Conservation (phyloP, 768 basidiomycete species). For the Candolleomyces efflorescens region DNA sequence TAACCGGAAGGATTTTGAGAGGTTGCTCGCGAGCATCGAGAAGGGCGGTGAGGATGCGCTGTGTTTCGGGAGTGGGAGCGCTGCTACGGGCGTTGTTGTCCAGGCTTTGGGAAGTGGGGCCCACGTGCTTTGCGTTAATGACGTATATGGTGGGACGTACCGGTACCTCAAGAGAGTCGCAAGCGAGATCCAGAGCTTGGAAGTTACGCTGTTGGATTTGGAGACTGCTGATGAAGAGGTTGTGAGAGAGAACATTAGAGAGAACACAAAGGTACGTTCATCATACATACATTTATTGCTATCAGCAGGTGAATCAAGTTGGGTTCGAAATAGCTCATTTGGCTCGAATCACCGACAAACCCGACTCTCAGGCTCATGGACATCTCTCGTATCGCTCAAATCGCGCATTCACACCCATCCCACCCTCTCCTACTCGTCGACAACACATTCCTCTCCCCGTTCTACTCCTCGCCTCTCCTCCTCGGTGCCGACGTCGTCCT, state of each 20-base stretch:
- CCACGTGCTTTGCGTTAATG: conserved; percentile 85
- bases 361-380: conserved; percentile 87
- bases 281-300: background rate
- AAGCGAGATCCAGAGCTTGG: conserved; percentile 55
- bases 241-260: conserved; percentile 39
- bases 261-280: conserved; percentile 71
- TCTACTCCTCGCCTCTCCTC: conserved; percentile 83
- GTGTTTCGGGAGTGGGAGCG: conserved; percentile 82
- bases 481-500: conserved; percentile 83
- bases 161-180: conserved; percentile 74
- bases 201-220: conserved; percentile 78
- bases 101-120: conserved; percentile 72
- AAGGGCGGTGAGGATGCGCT: conserved; percentile 65
- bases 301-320: background rate
- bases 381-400: conserved; percentile 61
- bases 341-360: conserved; percentile 96
- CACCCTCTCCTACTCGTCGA: conserved; percentile 83
- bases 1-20: conserved; percentile 77
- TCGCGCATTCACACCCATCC: conserved; percentile 61
- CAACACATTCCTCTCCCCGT: conserved; percentile 93
- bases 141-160: conserved; percentile 93
- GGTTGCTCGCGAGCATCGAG: conserved; percentile 75
- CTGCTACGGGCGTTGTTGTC: conserved; percentile 80
- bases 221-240: conserved; percentile 60
- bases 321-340: conserved; percentile 59